A percentile compares a stretch with the other conserved stretches of the same genome.
These are phyloP conservation scores for Coniochaeta pulveracea DNA, from an alignment of 2,329 filamentous ascomycete species.

Conservation along the genomic window DNA sequence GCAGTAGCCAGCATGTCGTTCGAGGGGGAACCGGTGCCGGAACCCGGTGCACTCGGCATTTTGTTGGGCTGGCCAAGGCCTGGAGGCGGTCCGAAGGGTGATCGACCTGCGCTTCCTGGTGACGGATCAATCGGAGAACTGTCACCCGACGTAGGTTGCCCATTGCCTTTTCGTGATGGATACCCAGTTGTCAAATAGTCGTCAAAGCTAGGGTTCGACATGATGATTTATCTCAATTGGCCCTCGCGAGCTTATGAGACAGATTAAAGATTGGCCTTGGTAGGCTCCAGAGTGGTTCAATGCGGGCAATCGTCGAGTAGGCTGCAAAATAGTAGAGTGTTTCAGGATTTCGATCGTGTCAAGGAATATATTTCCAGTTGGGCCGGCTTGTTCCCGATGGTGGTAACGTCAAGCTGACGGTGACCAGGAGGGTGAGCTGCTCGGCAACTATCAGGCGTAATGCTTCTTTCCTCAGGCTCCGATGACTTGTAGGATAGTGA, in stretches of 20 bases:
- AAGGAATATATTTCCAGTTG: no score
- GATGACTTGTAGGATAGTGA: no score
- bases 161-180: slow-evolving; percentile 54
- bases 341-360: no score
- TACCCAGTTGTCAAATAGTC: slow-evolving; percentile 78
- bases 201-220: slow-evolving; percentile 74
- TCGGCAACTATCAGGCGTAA: no score
- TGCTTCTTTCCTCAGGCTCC: no score
- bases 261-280: no score
- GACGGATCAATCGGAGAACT: slow-evolving; percentile 71
- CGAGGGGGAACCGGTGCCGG: slow-evolving; percentile 91
- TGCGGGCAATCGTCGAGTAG: no score
- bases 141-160: slow-evolving; percentile 61
- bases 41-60: slow-evolving; percentile 52
- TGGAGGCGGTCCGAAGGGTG: slow-evolving; percentile 55
- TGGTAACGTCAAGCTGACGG: no score
- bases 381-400: no score
- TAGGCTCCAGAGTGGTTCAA: not conserved
- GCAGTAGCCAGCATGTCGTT: slow-evolving; percentile 66
- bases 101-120: slow-evolving; percentile 30
- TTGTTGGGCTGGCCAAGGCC: slow-evolving; percentile 47
- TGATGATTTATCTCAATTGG: slow-evolving; percentile 69
- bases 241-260: slow-evolving; percentile 37
- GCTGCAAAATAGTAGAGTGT: no score
- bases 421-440: no score